Evolutionary conservation across 2,329 filamentous ascomycete species (phyloP).

Genomic region (Hypoxylon sp.): DNA sequence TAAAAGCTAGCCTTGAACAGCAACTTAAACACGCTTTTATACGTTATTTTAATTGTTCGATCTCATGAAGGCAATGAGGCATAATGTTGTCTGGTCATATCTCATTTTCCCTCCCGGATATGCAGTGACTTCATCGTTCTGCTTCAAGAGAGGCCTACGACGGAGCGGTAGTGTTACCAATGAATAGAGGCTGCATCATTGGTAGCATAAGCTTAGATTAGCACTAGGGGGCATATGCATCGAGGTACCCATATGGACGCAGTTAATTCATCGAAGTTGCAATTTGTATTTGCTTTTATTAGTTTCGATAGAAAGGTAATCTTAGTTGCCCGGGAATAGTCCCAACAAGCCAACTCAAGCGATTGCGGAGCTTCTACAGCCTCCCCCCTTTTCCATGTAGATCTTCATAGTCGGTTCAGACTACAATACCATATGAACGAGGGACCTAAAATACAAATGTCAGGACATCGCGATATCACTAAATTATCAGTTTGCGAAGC

Average conservation of each 20-base stretch:
- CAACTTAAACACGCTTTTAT: not conserved
- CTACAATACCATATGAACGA: not conserved
- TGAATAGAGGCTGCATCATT: not conserved
- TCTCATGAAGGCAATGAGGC: not conserved
- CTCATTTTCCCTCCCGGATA: not conserved
- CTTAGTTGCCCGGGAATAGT: not conserved
- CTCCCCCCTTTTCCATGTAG: not conserved
- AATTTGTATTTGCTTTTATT: not conserved
- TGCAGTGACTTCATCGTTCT: not conserved
- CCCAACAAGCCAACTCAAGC: not conserved
- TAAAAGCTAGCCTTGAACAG: not conserved
- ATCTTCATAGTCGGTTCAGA: not conserved
- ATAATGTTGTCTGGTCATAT: constrained; percentile 6
- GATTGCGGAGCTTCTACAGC: not conserved
- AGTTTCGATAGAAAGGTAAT: not conserved
- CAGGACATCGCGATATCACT: not conserved
- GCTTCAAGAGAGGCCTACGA: not conserved
- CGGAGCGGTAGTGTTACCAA: not conserved
- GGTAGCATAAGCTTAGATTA: not conserved
- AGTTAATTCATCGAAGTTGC: not conserved
- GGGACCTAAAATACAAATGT: not conserved
- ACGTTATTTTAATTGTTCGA: not conserved
- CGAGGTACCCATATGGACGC: not conserved
- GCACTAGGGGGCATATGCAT: not conserved
- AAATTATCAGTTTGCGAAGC: not conserved